Conservation (phyloP, 768 basidiomycete species). For the Goffeauzyma gilvescens region DNA sequence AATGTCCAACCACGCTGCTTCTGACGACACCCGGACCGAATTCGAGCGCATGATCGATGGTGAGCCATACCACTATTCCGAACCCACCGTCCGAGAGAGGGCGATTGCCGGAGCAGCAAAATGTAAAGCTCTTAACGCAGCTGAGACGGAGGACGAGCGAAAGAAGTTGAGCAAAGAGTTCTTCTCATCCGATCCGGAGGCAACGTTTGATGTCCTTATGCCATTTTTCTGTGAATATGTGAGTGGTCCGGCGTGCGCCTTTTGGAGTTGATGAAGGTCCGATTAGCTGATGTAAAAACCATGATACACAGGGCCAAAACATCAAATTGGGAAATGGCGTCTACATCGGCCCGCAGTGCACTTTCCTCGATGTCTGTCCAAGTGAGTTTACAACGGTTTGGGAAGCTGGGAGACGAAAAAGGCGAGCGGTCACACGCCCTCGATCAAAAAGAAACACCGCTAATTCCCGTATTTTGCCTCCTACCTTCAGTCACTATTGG, state of each 20-base stretch:
- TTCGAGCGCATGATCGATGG: constrained; percentile 14
- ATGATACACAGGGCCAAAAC: constrained; percentile 19
- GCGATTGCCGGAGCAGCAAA: constrained; percentile 7
- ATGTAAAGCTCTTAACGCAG: constrained; percentile 8
- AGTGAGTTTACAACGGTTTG: too few relatives aligned
- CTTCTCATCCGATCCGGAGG: constrained; percentile 4
- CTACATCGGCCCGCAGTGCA: constrained; percentile 20
- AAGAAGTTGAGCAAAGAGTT: constrained; percentile 15
- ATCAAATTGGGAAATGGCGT: constrained; percentile 18
- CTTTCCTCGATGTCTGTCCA: constrained; percentile 20
- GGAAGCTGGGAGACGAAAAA: too few relatives aligned
- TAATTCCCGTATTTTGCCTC: not conserved
- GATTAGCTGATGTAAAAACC: not conserved
- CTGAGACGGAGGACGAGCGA: constrained; percentile 11
- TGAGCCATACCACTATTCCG: constrained; percentile 15
- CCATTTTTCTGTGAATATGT: constrained; percentile 26
- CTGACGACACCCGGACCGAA: not conserved
- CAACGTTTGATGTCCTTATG: constrained; percentile 7
- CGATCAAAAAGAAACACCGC: not conserved
- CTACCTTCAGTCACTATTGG: constrained; percentile 2
- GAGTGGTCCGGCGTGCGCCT: constrained; percentile 2
- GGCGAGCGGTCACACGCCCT: not conserved
- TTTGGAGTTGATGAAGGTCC: not conserved
- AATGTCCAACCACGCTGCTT: too few relatives aligned
- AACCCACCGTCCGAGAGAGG: constrained; percentile 12